Base-by-base conservation (phyloP, 202 grass and related monocot species). In the Cymbopogon flexuosus region DNA sequence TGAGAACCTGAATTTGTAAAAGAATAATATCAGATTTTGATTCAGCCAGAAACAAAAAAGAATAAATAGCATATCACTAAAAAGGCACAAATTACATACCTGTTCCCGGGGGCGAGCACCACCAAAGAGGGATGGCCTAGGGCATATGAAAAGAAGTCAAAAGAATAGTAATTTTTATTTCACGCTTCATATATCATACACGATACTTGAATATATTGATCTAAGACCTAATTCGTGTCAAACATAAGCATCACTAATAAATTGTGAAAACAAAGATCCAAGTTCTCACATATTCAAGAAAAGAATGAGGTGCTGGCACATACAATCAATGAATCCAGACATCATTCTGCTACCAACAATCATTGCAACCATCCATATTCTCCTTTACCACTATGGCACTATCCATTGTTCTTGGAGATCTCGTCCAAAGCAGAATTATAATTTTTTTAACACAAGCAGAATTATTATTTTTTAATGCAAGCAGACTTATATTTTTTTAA, bases 41-140 rank as follows among this genome's bases (percentile, higher is more conserved):
- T 79, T 73, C 16, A 62, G 45, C 6, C 51, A 57, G 65, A 77
- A 72, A 61, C 27, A 66, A 45, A 80, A 16, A 36, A 2, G 49
- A 79, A 56, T 0, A 58, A 62, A 72, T 43, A 75, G 37, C 21
- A 73, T 61, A 89, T 59, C 37, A 72, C 13, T 36, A 29, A 43
- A 40, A 52, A 39, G 30, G 11, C 6, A 79, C 4, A 76, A 31
- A 45, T 35, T 65, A 73, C 74, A 73, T 89, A 99, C 96, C 81
- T 96, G 87, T 86, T 99, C 96, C 8, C 96, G 75, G 40, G 92
- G 96, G 0, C 96, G 92, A 83, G 93, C 96, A 60, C 96, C 90
- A 79, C 96, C 92, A 79, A 99, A 99, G 8, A 96, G 74, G 33
- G 74, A 90, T 91, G 80, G 70, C 90, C 96, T 99, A 69, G 34